Conservation (phyloP, 495 filamentous ascomycete genomes). For the Cercophora scortea region DNA sequence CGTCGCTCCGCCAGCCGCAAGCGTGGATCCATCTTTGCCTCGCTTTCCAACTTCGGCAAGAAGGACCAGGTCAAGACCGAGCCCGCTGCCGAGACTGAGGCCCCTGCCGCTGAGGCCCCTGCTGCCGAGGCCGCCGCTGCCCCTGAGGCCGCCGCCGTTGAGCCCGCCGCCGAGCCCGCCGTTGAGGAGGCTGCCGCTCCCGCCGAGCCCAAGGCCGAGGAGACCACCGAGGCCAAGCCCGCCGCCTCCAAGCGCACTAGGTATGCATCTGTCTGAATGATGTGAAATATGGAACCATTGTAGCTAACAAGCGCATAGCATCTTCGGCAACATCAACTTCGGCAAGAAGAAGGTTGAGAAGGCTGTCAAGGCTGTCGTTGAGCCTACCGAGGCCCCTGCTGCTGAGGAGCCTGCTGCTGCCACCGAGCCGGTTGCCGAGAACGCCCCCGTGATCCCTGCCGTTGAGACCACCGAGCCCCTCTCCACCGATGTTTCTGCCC, state of each 20-base stretch:
- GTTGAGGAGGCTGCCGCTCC: conserved; percentile 24
- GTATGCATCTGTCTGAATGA: not conserved
- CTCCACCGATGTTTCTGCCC: conserved; percentile 37
- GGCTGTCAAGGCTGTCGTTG: too few relatives aligned
- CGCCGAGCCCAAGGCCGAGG: conserved; percentile 26
- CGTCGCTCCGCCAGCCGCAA: conserved; percentile 80
- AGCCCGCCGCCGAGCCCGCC: conserved; percentile 22
- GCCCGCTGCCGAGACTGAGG: conserved; percentile 29
- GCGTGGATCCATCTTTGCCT: conserved; percentile 75
- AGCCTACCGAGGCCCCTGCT: conserved; percentile 24
- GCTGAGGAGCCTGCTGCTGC: conserved; percentile 27
- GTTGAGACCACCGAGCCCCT: conserved; percentile 49
- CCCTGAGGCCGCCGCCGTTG: conserved; percentile 27
- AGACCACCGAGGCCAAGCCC: conserved; percentile 25
- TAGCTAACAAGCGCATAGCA: conserved; percentile 15
- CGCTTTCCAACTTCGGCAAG: conserved; percentile 37
- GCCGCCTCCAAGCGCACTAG: conserved; percentile 31
- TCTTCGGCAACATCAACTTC: conserved; percentile 46
- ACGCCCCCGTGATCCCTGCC: conserved; percentile 48
- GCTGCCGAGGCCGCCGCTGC: conserved; percentile 19
- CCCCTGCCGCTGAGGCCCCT: conserved; percentile 19
- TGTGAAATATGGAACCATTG: too few relatives aligned
- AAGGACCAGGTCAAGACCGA: conserved; percentile 44
- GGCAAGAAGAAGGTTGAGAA: conserved; percentile 46
- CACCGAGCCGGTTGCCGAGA: conserved; percentile 44